A percentile compares a stretch with the other conserved stretches of the same genome.
Conservation (phyloP, 306 rosid species). For the Inga leiocalycina region DNA sequence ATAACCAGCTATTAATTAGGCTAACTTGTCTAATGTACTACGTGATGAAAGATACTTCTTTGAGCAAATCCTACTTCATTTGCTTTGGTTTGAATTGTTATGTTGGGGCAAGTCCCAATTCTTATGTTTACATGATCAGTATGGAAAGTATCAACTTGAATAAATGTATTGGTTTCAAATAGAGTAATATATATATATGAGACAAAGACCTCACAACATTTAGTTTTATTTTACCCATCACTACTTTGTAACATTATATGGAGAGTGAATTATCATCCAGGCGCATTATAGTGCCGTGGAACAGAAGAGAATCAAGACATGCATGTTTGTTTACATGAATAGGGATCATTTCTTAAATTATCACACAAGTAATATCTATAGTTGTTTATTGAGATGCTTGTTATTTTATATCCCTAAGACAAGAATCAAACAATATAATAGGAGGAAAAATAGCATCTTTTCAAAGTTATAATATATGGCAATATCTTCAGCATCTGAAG, state of each 20-base stretch:
- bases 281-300: too few species aligned
- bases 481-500: too few species aligned
- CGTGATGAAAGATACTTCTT: not conserved
- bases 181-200: too few species aligned
- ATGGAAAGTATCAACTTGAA: not conserved
- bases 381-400: too few species aligned
- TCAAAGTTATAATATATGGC: too few species aligned
- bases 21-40: not conserved
- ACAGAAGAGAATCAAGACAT: not conserved
- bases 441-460: too few species aligned
- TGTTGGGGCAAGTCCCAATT: not conserved
- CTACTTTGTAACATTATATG: not conserved
- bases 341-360: not conserved
- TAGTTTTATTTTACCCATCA: not conserved
- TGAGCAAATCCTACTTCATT: not conserved
- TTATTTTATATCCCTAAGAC: too few species aligned
- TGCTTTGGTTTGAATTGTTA: not conserved
- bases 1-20: not conserved
- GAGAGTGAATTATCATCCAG: not conserved
- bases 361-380: not conserved
- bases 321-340: conserved; percentile 14
- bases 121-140: not conserved
- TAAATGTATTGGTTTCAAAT: not conserved
- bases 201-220: not conserved
- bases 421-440: too few species aligned